Evolutionary conservation across 2,329 filamentous ascomycete genomes (phyloP).

Genomic region (Paracoccidioides lutzii): DNA sequence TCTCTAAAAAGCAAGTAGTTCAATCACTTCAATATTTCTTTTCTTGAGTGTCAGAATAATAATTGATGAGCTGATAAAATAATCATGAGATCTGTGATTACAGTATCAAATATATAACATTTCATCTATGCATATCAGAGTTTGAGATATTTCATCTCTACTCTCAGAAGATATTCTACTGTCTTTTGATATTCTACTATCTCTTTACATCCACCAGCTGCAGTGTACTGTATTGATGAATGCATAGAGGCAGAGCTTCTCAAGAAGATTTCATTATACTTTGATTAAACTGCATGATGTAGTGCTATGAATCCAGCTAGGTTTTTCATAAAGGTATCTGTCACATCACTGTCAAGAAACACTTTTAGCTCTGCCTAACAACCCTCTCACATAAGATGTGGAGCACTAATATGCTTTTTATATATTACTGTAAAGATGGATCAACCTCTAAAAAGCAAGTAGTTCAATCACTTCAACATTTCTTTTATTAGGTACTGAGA

Average conservation of each 20-base stretch:
- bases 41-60: background rate
- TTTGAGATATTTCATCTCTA: background rate
- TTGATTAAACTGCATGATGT: background rate
- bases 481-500: background rate
- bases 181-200: no score
- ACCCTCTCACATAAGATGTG: background rate
- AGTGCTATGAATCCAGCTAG: background rate
- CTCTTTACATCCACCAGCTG: background rate
- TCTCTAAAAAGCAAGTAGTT: background rate
- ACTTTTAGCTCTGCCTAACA: background rate
- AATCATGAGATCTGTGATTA: background rate
- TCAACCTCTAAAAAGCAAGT: background rate
- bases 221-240: constrained; percentile 1
- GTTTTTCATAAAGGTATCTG: background rate
- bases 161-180: constrained; percentile 2
- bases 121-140: background rate
- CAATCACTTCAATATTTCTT: background rate
- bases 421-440: background rate
- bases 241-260: background rate
- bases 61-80: background rate
- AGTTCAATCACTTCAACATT: background rate
- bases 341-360: background rate
- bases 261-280: background rate
- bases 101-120: background rate
- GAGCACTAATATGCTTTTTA: background rate